A percentile compares a stretch with the other conserved stretches of the same genome.
Conservation (phyloP, 2,329 filamentous ascomycete species). For the Calonectria hawksworthii region DNA sequence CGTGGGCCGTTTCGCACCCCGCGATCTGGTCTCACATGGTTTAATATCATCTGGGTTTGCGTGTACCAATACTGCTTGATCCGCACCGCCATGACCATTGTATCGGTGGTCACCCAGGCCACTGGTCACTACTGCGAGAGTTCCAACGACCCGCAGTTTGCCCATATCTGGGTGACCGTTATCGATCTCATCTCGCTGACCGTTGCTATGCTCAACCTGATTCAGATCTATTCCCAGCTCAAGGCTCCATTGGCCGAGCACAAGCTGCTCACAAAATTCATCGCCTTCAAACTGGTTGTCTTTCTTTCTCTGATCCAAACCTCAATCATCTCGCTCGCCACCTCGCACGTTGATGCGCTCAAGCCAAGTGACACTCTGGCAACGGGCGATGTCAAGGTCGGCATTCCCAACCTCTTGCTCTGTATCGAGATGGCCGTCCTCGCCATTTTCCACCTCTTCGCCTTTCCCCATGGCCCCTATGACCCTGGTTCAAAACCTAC, state of each 20-base stretch:
- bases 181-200: constrained; percentile 81
- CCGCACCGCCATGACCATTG: constrained; percentile 84
- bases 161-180: constrained; percentile 83
- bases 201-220: constrained; percentile 89
- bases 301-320: constrained; percentile 92
- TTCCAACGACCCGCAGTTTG: constrained; percentile 82
- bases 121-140: constrained; percentile 82
- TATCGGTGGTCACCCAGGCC: constrained; percentile 80
- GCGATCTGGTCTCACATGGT: constrained; percentile 87
- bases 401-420: constrained; percentile 82
- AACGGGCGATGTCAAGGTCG: constrained; percentile 84
- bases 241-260: constrained; percentile 77
- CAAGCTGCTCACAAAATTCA: constrained; percentile 82
- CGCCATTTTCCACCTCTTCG: constrained; percentile 82
- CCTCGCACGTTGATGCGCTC: constrained; percentile 73
- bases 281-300: constrained; percentile 91
- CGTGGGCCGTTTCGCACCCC: constrained; percentile 80
- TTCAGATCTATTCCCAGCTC: constrained; percentile 89
- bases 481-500: constrained; percentile 58
- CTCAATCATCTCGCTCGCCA: constrained; percentile 64
- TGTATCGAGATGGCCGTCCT: constrained; percentile 91
- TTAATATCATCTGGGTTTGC: constrained; percentile 87
- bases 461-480: constrained; percentile 85
- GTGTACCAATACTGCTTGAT: constrained; percentile 91
- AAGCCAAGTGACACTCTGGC: constrained; percentile 69